These are phyloP conservation scores for Chrysoporthe puriensis DNA, from an alignment of 2,329 filamentous ascomycete species.

Conservation along the genomic window DNA sequence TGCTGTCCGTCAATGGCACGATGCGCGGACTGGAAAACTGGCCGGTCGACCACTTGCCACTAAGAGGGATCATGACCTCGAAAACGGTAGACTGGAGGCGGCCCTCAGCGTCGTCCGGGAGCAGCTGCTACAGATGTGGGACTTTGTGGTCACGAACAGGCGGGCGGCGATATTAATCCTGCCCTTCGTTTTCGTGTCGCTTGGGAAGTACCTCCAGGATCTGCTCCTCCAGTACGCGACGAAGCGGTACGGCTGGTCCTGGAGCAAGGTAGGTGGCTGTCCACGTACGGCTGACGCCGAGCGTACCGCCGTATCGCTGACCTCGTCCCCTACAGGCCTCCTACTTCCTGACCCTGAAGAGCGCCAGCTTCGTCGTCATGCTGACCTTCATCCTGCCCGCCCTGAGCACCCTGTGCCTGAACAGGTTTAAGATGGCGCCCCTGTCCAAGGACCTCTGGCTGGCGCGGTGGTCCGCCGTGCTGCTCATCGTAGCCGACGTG, in stretches of 20 bases:
- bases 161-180: slow-evolving; percentile 44
- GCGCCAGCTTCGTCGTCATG: slow-evolving; percentile 42
- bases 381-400: slow-evolving; percentile 45
- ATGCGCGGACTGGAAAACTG: slow-evolving; percentile 30
- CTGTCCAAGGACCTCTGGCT: slow-evolving; percentile 47
- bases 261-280: slow-evolving; percentile 43
- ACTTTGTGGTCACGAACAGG: slow-evolving; percentile 45
- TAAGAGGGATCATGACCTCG: slow-evolving; percentile 10
- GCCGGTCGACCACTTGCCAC: neutral
- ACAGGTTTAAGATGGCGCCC: slow-evolving; percentile 36
- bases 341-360: slow-evolving; percentile 45
- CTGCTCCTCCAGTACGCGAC: slow-evolving; percentile 57
- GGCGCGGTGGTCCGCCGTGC: slow-evolving; percentile 39
- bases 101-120: slow-evolving; percentile 29
- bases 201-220: slow-evolving; percentile 40
- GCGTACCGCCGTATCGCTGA: slow-evolving; percentile 7
- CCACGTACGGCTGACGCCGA: neutral
- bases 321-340: slow-evolving; percentile 40
- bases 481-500: slow-evolving; percentile 41
- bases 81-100: slow-evolving; percentile 20
- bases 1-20: slow-evolving; percentile 37
- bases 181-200: slow-evolving; percentile 40
- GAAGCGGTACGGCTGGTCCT: slow-evolving; percentile 53
- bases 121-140: slow-evolving; percentile 26
- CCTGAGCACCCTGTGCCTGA: slow-evolving; percentile 39